Evolutionary conservation across 495 filamentous ascomycete species (phyloP).

Genomic region (Penicillium subrubescens): DNA sequence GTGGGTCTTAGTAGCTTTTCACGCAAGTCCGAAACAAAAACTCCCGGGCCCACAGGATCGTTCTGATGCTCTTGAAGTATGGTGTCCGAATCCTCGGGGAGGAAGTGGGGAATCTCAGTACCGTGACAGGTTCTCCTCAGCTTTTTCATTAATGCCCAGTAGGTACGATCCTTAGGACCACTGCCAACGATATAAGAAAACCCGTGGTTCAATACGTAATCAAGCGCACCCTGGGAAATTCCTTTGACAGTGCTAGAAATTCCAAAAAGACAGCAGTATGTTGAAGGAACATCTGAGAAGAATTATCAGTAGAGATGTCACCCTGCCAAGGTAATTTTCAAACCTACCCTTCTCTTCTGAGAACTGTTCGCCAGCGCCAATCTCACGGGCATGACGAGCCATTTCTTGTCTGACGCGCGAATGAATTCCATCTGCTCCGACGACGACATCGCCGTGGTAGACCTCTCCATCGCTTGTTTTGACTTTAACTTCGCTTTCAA

Average conservation of each 20-base stretch:
- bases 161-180: conserved; percentile 1
- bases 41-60: background rate
- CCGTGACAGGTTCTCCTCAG: background rate
- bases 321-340: background rate
- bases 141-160: conserved; percentile 2
- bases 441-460: no score
- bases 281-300: background rate
- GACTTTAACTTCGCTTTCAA: no score
- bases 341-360: conserved; percentile 9
- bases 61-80: conserved; percentile 4
- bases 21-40: conserved; percentile 4
- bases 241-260: background rate
- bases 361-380: conserved; percentile 15
- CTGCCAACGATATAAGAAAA: conserved; percentile 7
- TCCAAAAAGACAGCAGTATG: conserved; percentile 18
- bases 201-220: conserved; percentile 5
- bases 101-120: no score
- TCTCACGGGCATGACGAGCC: conserved; percentile 35
- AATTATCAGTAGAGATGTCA: background rate
- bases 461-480: no score
- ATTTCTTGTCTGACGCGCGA: conserved; percentile 33
- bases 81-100: background rate
- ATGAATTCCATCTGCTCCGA: background rate
- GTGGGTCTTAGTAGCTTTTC: background rate
- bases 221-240: background rate